Evolutionary conservation across 139 green algal species (phyloP), one percentile per base, ranked within the genome.

Genomic region (Chlorella sp.): DNA sequence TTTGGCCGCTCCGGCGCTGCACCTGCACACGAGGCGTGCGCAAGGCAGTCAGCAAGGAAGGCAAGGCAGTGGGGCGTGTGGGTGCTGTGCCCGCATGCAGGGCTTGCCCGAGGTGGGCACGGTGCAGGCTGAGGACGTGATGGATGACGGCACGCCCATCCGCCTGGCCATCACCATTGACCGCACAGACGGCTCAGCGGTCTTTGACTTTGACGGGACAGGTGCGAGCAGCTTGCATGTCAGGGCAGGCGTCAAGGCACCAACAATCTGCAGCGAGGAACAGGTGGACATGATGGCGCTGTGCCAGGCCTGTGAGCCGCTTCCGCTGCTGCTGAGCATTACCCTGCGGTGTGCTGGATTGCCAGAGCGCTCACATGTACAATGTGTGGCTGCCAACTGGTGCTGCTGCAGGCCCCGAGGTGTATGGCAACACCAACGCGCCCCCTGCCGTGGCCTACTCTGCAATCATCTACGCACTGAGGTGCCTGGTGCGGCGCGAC

Each of bases 391-490:
- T n/a, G n/a, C n/a, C n/a, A n/a, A n/a, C 42, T 31, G 17, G 55
- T 27, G 4, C 22, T 20, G 14, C 17, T 74, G 50, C 86, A 51
- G 87, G 88, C 20, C 88, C 86, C 5, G 87, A 98, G 84, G 93
- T 98, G 65, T 90, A 89, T 76, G 94, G 90, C 80, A 99, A 98
- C 83, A 91, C 84, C 79, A 99, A 99, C 74, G 93, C 94, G 5
- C 95, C 95, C 0, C 86, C 86, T 10, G 95, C 95, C 0, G 95
- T 99, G 27, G 92, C 91, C 1, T 88, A 87, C 70, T 94, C 88
- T 6, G 95, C 95, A 42, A 90, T 98, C 76, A 97, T 99, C 72
- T 99, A 99, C 80, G 80, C 84, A 6, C 71, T 98, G 76, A 85
- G 92, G 36, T 97, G 90, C 82, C 84, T 99, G 78, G 94, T 98